phyloP scores from a whole-genome alignment of 225 moss, liverwort and hornwort species.

The Marchantia polymorpha region DNA sequence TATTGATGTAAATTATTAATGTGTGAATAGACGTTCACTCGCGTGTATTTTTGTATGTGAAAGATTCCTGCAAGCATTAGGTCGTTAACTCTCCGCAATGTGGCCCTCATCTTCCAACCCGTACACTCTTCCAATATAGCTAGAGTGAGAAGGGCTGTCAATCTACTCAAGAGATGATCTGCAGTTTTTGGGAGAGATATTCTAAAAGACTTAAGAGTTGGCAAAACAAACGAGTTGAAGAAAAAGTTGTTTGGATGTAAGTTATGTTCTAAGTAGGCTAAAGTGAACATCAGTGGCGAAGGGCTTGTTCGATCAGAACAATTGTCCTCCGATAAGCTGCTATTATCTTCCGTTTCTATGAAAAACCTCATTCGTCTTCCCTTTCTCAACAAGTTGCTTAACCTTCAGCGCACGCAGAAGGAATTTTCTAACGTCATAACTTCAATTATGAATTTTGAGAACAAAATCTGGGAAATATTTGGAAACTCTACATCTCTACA shows the following conservation, averaged over 20 bases:
- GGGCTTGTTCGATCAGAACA: conserved; percentile 26
- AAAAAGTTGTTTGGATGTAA: not conserved
- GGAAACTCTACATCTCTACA: not conserved
- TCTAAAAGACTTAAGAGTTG: conserved; percentile 3
- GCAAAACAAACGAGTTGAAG: conserved; percentile 1
- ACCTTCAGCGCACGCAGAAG: not conserved
- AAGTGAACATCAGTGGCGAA: conserved; percentile 8
- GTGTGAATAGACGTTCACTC: no score
- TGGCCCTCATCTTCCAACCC: no score
- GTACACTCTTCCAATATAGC: not conserved
- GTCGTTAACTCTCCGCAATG: no score
- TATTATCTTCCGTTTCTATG: conserved; percentile 27
- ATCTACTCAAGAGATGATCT: not conserved
- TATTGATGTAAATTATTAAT: no score
- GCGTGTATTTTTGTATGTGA: no score
- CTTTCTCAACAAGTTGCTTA: not conserved
- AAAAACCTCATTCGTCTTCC: conserved; percentile 21
- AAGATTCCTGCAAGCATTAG: no score
- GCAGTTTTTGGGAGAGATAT: conserved; percentile 8
- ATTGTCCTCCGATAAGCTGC: conserved; percentile 27
- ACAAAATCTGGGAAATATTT: not conserved
- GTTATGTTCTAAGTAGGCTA: not conserved
- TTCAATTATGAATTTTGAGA: not conserved
- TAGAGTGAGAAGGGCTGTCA: not conserved
- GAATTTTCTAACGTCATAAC: not conserved